Percentiles rank a stretch among this genome's conserved stretches.
These are phyloP conservation scores for Phycomyces blakesleeanus DNA, from an alignment of 192 early-diverging fungal species.

Conservation along the genomic window DNA sequence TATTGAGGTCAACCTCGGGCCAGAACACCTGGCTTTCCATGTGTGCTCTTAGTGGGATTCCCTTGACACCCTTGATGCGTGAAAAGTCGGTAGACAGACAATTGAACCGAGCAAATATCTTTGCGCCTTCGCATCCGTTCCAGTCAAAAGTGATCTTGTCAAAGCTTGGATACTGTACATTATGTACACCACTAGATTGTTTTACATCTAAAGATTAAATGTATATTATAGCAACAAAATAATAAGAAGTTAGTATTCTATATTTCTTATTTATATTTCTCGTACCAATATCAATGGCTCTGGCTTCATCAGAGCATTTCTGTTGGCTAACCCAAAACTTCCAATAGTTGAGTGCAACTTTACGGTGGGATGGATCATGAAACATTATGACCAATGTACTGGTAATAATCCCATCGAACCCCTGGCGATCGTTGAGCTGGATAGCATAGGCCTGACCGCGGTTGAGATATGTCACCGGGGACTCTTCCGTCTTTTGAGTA, in stretches of 20 bases:
- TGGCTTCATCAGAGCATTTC: slow-evolving; percentile 45
- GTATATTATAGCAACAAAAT: too few relatives aligned
- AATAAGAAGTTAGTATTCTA: background rate
- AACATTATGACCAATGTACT: slow-evolving; percentile 62
- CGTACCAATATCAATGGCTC: slow-evolving; percentile 64
- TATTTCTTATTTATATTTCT: background rate
- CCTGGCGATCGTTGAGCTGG: slow-evolving; percentile 46
- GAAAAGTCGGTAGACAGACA: slow-evolving; percentile 75
- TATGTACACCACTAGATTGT: slow-evolving; percentile 19
- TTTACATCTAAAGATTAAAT: slow-evolving; percentile 10
- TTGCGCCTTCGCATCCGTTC: slow-evolving; percentile 57
- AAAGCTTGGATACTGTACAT: slow-evolving; percentile 41
- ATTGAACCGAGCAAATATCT: slow-evolving; percentile 64
- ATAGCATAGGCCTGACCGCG: slow-evolving; percentile 60
- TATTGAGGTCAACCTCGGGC: background rate
- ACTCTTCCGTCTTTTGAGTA: slow-evolving; percentile 27
- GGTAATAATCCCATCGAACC: slow-evolving; percentile 43
- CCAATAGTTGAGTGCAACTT: slow-evolving; percentile 62
- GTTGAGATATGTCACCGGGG: slow-evolving; percentile 25
- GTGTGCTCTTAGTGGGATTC: slow-evolving; percentile 57
- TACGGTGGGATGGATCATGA: slow-evolving; percentile 66
- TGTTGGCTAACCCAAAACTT: slow-evolving; percentile 73
- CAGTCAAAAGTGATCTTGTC: slow-evolving; percentile 68
- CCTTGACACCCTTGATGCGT: slow-evolving; percentile 73
- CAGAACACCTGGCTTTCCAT: slow-evolving; percentile 21